Conservation (phyloP, 2,329 filamentous ascomycete species). For the Colletotrichum tropicicola region DNA sequence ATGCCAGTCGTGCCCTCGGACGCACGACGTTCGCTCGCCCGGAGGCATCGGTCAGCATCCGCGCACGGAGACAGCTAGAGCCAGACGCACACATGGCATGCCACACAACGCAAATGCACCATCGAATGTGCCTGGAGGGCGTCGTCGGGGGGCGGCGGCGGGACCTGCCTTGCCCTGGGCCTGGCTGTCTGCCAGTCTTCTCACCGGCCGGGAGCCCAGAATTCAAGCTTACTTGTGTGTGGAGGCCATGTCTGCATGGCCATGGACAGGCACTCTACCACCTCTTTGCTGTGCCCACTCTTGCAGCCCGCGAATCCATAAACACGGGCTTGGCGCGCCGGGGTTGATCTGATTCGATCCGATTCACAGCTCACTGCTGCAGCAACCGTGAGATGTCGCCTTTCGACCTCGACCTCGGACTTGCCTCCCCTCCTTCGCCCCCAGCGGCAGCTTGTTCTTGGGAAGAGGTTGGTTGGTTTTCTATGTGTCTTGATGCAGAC, state of each 20-base stretch:
- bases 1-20: background rate
- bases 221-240: conserved; percentile 29
- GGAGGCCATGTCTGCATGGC: conserved; percentile 2
- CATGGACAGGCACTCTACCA: conserved; percentile 16
- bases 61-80: conserved; percentile 5
- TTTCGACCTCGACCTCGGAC: background rate
- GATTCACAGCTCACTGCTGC: conserved; percentile 27
- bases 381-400: conserved; percentile 10
- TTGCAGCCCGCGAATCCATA: conserved; percentile 19
- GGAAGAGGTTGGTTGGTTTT: conserved; percentile 1
- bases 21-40: conserved; percentile 1
- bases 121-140: conserved; percentile 12
- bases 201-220: conserved; percentile 16
- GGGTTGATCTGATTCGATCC: conserved; percentile 17
- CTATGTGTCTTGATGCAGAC: background rate
- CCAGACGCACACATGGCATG: background rate
- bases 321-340: conserved; percentile 29
- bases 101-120: background rate
- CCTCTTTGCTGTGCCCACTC: conserved; percentile 6
- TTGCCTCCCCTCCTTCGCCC: background rate
- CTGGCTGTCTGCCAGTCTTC: background rate
- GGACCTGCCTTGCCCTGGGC: conserved; percentile 6
- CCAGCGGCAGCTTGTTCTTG: background rate
- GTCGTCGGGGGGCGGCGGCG: background rate
- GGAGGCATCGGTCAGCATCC: conserved; percentile 14